Evolutionary conservation across 2,329 filamentous ascomycete species (phyloP).

Genomic region (Xylaria sp.): DNA sequence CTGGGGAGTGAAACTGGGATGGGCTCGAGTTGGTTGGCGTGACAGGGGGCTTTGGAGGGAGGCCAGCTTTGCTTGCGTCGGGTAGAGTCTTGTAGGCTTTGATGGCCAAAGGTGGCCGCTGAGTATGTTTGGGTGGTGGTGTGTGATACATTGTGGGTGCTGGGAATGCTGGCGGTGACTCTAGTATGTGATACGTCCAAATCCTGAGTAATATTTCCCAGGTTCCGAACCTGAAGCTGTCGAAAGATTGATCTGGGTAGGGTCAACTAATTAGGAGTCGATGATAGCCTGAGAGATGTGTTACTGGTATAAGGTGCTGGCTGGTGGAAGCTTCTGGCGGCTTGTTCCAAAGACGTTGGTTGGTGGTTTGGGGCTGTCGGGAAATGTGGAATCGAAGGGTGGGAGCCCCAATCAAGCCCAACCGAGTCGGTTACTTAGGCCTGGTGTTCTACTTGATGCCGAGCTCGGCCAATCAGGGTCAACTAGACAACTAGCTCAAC

Average conservation of each 20-base stretch:
- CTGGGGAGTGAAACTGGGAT: neutral
- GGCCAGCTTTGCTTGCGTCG: slow-evolving; percentile 28
- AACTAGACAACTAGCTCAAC: neutral
- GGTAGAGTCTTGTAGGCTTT: slow-evolving; percentile 20
- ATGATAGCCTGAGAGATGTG: neutral
- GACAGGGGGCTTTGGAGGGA: slow-evolving; percentile 16
- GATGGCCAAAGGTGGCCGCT: neutral
- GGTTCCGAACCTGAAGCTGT: neutral
- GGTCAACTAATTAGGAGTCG: neutral
- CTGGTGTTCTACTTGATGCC: neutral
- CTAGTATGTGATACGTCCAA: neutral
- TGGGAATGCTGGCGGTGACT: neutral
- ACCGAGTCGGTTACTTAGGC: no score
- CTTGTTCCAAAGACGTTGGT: neutral
- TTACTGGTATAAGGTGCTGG: neutral
- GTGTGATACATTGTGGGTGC: slow-evolving; percentile 14
- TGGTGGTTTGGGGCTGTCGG: no score
- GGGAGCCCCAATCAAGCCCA: neutral
- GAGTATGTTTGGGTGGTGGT: neutral
- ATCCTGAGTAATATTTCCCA: neutral
- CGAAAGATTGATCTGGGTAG: neutral
- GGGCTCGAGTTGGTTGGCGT: slow-evolving; percentile 7
- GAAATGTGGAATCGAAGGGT: neutral
- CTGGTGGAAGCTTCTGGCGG: neutral
- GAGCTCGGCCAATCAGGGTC: neutral